Base-by-base conservation (phyloP, 139 green algal genomes). In the Chlorella sp. region DNA sequence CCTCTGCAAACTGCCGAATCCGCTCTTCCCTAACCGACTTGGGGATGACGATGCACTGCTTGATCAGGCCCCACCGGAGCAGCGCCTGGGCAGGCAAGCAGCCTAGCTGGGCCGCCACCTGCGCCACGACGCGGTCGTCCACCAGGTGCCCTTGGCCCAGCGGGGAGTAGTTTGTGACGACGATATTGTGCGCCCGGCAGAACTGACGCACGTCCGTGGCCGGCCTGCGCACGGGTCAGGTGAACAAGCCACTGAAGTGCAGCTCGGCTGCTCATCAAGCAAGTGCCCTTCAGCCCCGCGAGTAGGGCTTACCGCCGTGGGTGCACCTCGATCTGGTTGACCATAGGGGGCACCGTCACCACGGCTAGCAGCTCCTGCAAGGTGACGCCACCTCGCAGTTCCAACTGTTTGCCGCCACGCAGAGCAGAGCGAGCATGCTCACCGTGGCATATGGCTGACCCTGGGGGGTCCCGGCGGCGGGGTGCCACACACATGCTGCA, bases 11-110 rank as follows among this genome's bases (percentile, higher is more conserved):
- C 49, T 90, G 69, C 22, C 33, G 32, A 5, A 91, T 77, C 24
- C 75, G 75, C 49, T 85, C 63, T 0, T 71, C 62, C 3, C 70
- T 36, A 3, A 84, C 62, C 1, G 79, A 86, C 75, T 96, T 96
- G 23, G 90, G 90, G 29, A 96, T 90, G 36, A 96, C 88, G 0
- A 85, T 78, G 30, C 78, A 85, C 23, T 84, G 85, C 31, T 87
- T 62, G 63, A 93, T 10, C 55, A 64, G 55, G 22, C 22, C 20
- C 55, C 55, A 64, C 14, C 55, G 55, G 14, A 64, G 55, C 55
- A 64, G 24, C 55, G 27, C 55, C 55, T 64, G 55, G n/a, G n/a
- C 55, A 55, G 42, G 42, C 42, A 17, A 55, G 42, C 42, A 55
- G 42, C 42, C 17, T 55, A 17, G 42, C 17, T 55, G 42, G 10